Percentiles rank a stretch among this genome's conserved stretches.
phyloP scores from a whole-genome alignment of 2,329 filamentous ascomycete species.

The Neopestalotiopsis sp. region DNA sequence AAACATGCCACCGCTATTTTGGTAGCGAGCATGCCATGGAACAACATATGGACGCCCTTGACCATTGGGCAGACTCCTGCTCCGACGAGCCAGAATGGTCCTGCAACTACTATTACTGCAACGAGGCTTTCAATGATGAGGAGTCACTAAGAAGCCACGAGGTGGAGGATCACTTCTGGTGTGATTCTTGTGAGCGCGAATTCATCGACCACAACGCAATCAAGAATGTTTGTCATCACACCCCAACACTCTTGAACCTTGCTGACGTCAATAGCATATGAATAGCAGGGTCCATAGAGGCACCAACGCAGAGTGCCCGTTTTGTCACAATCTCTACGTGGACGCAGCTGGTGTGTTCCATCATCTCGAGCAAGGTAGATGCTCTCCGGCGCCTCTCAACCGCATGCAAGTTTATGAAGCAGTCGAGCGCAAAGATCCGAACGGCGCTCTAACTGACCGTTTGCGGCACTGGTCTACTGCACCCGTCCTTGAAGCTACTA shows the following conservation, averaged over 20 bases:
- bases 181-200: not conserved
- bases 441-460: not conserved
- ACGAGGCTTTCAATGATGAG: not conserved
- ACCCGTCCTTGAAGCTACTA: not conserved
- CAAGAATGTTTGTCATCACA: not conserved
- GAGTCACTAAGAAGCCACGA: not conserved
- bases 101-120: not conserved
- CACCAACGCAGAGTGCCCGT: not conserved
- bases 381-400: not conserved
- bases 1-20: not conserved
- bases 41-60: not conserved
- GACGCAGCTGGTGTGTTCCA: not conserved
- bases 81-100: not conserved
- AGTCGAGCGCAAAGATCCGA: not conserved
- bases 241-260: not conserved
- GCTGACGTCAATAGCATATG: not conserved
- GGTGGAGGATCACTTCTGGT: not conserved
- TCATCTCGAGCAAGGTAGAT: not conserved
- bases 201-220: not conserved
- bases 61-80: not conserved
- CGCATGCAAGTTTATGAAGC: not conserved
- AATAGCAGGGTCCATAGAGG: not conserved
- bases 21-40: not conserved
- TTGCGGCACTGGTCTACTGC: not conserved
- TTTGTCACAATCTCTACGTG: not conserved